Evolutionary conservation across 768 basidiomycete genomes (phyloP), one percentile per base, ranked within the genome.

Genomic region (Strobilomyces dryophilus): DNA sequence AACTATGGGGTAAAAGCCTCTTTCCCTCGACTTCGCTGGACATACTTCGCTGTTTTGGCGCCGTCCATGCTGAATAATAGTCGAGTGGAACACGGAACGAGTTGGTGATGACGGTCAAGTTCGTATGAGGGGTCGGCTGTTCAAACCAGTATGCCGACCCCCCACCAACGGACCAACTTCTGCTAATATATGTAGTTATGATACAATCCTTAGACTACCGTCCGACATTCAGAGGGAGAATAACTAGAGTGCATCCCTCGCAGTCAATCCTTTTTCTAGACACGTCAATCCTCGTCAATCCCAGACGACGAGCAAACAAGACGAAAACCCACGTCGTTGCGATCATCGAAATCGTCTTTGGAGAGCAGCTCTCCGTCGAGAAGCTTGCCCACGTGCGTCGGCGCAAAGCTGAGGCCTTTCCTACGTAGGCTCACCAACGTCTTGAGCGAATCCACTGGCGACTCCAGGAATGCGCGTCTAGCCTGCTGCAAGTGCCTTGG

Each of bases 11-110:
- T 50, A 24, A 51, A 26, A n/a, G 5, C 20, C 17, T 18, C 36
- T 7, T 24, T 35, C 11, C 36, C 5, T 15, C 5, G 15, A 44
- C 20, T 20, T 44, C 9, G 6, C 18, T 17, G 31, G 5, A 43
- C 63, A 12, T 54, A 74, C 73, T 74, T 74, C 47, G 68, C 64
- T 40, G 66, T 45, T 56, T 74, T 74, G 32, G 68, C 48, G 5
- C 64, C 64, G 17, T 68, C 68, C 66, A 68, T 65, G 31, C 21
- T 51, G 40, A 18, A 3, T 47, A 36, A 18, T 49, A 10, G 17
- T 9, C 24, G 8, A 36, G 36, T 29, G 37, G n/a, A 32, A 37
- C 47, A 35, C 34, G 21, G 21, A 26, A 34, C 12, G 24, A 5
- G 9, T 18, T 17, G 24, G 9, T 34, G 15, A 21, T 18, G 20